Evolutionary conservation across 345 rosid genomes (phyloP).

Genomic region (Luvunga scandens): DNA sequence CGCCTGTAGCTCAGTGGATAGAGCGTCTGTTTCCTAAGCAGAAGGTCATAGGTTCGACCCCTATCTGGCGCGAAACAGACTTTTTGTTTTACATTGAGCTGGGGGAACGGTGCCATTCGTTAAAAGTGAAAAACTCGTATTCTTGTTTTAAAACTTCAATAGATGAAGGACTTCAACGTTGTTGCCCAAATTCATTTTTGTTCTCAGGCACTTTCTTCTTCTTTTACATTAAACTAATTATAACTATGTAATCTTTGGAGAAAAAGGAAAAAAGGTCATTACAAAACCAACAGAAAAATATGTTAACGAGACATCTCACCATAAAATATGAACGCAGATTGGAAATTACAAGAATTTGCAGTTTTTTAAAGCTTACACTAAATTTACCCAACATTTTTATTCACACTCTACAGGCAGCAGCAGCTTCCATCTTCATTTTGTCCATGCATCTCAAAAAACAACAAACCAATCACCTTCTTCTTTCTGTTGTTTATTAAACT

Average conservation of each 20-base stretch:
- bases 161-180: too few species aligned
- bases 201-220: not conserved
- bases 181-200: too few species aligned
- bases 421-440: not conserved
- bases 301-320: not conserved
- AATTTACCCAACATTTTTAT: not conserved
- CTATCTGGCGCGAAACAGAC: not conserved
- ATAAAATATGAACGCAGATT: not conserved
- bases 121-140: too few species aligned
- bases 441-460: not conserved
- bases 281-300: not conserved
- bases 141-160: too few species aligned
- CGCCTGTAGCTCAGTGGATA: slow-evolving; percentile 99
- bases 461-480: not conserved
- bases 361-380: not conserved
- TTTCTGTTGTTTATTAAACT: not conserved
- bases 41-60: slow-evolving; percentile 96
- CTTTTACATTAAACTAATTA: too few species aligned
- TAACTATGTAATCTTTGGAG: too few species aligned
- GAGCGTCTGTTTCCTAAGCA: slow-evolving; percentile 99
- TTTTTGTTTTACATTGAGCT: too few species aligned
- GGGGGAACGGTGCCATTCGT: too few species aligned
- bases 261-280: not conserved
- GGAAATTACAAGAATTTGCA: not conserved
- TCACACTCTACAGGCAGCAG: not conserved